These are phyloP conservation scores for Elsinoe ampelina DNA, from an alignment of 2,329 filamentous ascomycete genomes.

Conservation along the genomic window DNA sequence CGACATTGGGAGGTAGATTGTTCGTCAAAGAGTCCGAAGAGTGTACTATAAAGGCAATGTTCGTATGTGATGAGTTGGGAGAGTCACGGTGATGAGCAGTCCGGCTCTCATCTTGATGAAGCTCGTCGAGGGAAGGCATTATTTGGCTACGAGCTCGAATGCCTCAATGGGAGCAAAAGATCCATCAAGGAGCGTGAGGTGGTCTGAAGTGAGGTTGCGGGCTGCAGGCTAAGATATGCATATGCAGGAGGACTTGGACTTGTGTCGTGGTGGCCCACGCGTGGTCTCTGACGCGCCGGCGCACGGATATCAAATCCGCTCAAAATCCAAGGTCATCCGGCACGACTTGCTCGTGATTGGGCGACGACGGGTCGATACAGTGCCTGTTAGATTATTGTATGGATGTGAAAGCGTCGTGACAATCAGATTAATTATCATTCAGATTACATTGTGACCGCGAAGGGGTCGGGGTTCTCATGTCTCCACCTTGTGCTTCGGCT, in stretches of 20 bases:
- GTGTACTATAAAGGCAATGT: constrained; percentile 48
- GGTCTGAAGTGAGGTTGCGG: constrained; percentile 10
- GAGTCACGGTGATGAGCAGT: constrained; percentile 2
- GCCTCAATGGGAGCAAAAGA: not conserved
- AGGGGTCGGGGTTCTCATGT: not conserved
- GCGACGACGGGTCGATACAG: too few species aligned
- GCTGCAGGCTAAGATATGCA: constrained; percentile 6
- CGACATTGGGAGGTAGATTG: constrained; percentile 47
- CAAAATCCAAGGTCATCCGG: not conserved
- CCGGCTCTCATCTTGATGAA: constrained; percentile 4
- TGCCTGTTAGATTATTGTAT: too few species aligned
- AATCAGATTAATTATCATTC: not conserved
- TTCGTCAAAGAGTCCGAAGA: constrained; percentile 48
- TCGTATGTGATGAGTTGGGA: constrained; percentile 8
- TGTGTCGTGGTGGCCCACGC: constrained; percentile 5
- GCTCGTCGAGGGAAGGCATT: constrained; percentile 7
- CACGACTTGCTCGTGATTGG: not conserved
- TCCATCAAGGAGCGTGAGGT: constrained; percentile 5
- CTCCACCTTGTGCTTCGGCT: constrained; percentile 2
- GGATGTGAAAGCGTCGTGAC: too few species aligned
- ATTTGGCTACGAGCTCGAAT: not conserved
- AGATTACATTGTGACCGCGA: not conserved
- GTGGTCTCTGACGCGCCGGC: constrained; percentile 8
- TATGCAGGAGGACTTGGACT: constrained; percentile 2
- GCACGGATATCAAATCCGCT: not conserved